phyloP scores from a whole-genome alignment of 768 basidiomycete species.

The Dioszegia aurantiaca region DNA sequence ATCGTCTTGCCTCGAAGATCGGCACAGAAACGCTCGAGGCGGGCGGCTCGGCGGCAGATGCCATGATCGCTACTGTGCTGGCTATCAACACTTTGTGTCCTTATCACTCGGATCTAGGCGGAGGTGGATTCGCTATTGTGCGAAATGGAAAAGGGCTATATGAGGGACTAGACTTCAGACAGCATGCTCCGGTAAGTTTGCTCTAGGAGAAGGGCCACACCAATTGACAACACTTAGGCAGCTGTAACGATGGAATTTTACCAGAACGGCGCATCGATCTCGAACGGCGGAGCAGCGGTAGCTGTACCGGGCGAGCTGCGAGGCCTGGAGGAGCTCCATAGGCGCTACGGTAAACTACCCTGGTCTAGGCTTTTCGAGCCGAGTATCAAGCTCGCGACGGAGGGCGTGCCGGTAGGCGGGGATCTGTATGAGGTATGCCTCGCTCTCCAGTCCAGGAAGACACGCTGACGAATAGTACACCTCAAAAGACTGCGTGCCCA shows the following conservation, averaged over 20 bases:
- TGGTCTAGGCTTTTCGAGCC: slow-evolving; percentile 77
- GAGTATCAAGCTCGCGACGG: slow-evolving; percentile 63
- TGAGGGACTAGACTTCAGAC: slow-evolving; percentile 38
- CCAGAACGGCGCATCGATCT: slow-evolving; percentile 26
- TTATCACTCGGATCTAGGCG: slow-evolving; percentile 42
- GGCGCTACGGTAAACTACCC: slow-evolving; percentile 68
- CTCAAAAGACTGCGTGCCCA: slow-evolving; percentile 18
- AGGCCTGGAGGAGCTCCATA: slow-evolving; percentile 78
- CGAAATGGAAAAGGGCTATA: slow-evolving; percentile 23
- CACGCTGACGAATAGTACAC: slow-evolving; percentile 22
- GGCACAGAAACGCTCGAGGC: slow-evolving; percentile 28
- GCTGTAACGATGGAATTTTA: slow-evolving; percentile 33
- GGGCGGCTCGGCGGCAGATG: slow-evolving; percentile 45
- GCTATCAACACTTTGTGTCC: slow-evolving; percentile 36
- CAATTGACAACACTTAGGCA: slow-evolving; percentile 14
- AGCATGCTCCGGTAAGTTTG: slow-evolving; percentile 40
- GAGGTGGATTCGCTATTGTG: slow-evolving; percentile 46
- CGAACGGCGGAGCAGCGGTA: slow-evolving; percentile 72
- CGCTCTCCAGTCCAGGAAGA: background rate
- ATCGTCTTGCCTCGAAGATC: slow-evolving; percentile 29
- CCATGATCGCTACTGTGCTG: slow-evolving; percentile 38
- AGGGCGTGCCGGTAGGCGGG: slow-evolving; percentile 60
- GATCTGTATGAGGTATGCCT: slow-evolving; percentile 19
- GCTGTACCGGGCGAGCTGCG: slow-evolving; percentile 85
- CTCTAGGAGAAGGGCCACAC: background rate